These are phyloP conservation scores for Tetratostichococcus sp. DNA, from an alignment of 139 green algal species.

Conservation along the genomic window DNA sequence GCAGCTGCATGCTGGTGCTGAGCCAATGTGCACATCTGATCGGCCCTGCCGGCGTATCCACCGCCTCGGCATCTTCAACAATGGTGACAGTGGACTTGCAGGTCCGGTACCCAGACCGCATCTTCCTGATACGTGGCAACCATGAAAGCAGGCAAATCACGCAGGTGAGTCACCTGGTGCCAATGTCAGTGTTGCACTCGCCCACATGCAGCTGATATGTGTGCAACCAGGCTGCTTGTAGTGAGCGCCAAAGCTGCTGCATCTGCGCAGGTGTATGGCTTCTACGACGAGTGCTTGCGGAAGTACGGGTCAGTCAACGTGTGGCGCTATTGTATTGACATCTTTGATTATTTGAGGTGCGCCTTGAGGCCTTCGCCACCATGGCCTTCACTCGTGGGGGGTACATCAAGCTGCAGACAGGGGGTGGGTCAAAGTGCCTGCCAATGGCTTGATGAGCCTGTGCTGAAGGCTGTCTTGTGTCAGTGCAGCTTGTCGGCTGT, in stretches of 20 bases:
- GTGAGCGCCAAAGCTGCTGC: background rate
- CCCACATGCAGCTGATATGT: no score
- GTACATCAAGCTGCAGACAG: no score
- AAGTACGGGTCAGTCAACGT: slow-evolving; percentile 98
- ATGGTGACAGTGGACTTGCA: slow-evolving; percentile 12
- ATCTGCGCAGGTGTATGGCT: slow-evolving; percentile 94
- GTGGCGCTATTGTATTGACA: slow-evolving; percentile 98
- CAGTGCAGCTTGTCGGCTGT: slow-evolving; percentile 66
- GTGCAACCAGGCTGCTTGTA: background rate
- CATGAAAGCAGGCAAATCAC: slow-evolving; percentile 99
- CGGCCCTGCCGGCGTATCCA: no score
- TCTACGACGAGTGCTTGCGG: slow-evolving; percentile 98
- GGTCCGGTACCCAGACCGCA: slow-evolving; percentile 90
- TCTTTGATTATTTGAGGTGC: slow-evolving; percentile 95
- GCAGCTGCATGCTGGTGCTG: background rate
- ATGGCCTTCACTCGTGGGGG: no score
- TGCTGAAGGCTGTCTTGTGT: no score
- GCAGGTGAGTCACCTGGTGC: slow-evolving; percentile 60
- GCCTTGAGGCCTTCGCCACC: slow-evolving; percentile 8
- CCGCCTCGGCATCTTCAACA: no score
- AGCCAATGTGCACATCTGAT: no score
- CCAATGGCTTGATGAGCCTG: no score
- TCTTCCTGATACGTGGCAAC: slow-evolving; percentile 96
- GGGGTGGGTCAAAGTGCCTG: no score
- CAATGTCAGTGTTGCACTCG: no score